Evolutionary conservation across 768 basidiomycete genomes (phyloP), one percentile per base, ranked within the genome.

Genomic region (Kwoniella dendrophila): DNA sequence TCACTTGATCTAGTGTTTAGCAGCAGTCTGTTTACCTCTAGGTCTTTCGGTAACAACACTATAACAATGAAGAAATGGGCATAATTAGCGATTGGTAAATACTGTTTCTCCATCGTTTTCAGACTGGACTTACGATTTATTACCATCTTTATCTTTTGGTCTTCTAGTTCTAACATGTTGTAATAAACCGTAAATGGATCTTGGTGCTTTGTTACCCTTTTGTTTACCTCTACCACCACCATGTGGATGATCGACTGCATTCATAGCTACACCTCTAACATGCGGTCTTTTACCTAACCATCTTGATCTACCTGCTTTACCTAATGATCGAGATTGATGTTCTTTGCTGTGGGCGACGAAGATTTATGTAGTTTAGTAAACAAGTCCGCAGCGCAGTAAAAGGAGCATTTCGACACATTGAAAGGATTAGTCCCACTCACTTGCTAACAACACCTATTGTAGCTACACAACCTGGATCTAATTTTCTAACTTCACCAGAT

Each of bases 191-290:
- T 89, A 96, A 55, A 90, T 86, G 11, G 90, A 92, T 27, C 90
- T 87, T 2, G 94, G 92, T 76, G 93, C 88, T 76, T 91, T 95
- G 85, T 94, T 87, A 60, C 90, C 91, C 84, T 99, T 98, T 63
- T 89, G 90, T 80, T 95, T 97, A 70, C 95, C 95, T 81, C 95
- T 89, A 79, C 95, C 95, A 82, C 95, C 71, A 51, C 94, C 94
- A 77, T 96, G 93, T 63, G 95, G 93, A 80, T 80, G 79, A 54
- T 80, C 80, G 43, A 81, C 92, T 86, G 91, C 88, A 79, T 96
- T 97, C 93, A 95, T 95, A 43, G 93, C 93, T 67, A 96, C 87
- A 87, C 93, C 93, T 79, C 93, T 87, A 47, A 95, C 92, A 32
- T 84, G 84, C 0, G 93, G 93, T 68, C 90, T 80, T 74, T 86